phyloP scores from a whole-genome alignment of 2,329 filamentous ascomycete species.

The Proliferodiscus dingleyae region DNA sequence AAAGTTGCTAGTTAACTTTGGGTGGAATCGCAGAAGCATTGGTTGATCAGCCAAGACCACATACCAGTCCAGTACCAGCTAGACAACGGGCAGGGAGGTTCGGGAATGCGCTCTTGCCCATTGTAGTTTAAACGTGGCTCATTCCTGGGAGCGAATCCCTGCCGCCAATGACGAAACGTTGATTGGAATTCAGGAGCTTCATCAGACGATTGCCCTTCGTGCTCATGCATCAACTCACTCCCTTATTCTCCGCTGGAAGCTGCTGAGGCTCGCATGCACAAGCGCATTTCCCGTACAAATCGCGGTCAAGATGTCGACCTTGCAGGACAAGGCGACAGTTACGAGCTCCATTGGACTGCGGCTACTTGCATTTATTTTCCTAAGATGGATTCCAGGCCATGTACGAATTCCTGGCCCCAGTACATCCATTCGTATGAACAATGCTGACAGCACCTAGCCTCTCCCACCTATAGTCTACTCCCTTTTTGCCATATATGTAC shows the following conservation, averaged over 20 bases:
- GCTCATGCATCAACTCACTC: too few relatives aligned
- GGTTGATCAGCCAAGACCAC: too few relatives aligned
- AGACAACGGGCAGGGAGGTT: neutral
- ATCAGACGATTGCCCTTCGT: too few relatives aligned
- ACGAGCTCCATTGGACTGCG: constrained; percentile 47
- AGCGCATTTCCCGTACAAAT: too few relatives aligned
- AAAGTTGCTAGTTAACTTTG: too few relatives aligned
- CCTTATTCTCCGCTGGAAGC: too few relatives aligned
- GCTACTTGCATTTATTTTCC: constrained; percentile 49
- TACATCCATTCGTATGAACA: constrained; percentile 8
- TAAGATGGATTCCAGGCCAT: constrained; percentile 48
- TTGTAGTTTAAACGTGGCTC: neutral
- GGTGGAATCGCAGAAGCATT: too few relatives aligned
- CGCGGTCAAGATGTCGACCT: constrained; percentile 16
- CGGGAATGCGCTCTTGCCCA: neutral
- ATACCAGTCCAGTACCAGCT: neutral
- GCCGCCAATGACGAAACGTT: constrained; percentile 2
- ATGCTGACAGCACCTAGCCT: constrained; percentile 15
- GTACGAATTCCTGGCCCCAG: constrained; percentile 21
- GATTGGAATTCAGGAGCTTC: neutral
- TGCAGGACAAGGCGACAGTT: constrained; percentile 25
- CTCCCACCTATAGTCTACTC: constrained; percentile 49
- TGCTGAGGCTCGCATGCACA: too few relatives aligned
- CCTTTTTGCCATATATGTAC: constrained; percentile 60
- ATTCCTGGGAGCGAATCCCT: neutral